Conservation (phyloP, 2,329 filamentous ascomycete species). For the Didymella arachidicola region DNA sequence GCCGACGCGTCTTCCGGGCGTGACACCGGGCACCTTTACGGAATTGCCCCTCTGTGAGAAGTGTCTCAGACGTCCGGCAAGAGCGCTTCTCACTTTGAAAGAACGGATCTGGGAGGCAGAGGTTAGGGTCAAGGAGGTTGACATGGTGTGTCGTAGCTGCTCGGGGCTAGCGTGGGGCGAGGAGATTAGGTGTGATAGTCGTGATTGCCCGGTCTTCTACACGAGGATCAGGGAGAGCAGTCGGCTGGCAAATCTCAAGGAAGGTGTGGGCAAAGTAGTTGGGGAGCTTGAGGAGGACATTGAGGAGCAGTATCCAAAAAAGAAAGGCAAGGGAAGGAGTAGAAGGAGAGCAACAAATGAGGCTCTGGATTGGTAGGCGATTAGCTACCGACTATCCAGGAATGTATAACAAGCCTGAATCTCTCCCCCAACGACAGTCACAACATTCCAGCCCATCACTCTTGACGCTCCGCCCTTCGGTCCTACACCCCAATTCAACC, state of each 20-base stretch:
- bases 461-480: neutral
- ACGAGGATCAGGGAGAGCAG: conserved; percentile 69
- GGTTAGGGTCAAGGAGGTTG: conserved; percentile 68
- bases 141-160: conserved; percentile 80
- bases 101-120: conserved; percentile 69
- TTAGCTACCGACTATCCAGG: neutral
- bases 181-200: conserved; percentile 84
- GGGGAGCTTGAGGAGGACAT: conserved; percentile 35
- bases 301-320: neutral
- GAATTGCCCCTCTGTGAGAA: conserved; percentile 62
- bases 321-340: neutral
- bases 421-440: neutral
- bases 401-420: conserved; percentile 5
- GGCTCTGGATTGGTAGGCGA: neutral
- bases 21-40: conserved; percentile 28
- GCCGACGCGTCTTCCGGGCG: conserved; percentile 20
- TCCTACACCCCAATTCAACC: neutral
- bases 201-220: conserved; percentile 94
- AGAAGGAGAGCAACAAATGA: neutral
- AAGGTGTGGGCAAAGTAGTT: conserved; percentile 38
- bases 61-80: conserved; percentile 64
- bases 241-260: conserved; percentile 32
- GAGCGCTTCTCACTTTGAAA: conserved; percentile 71
- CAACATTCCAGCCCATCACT: neutral
- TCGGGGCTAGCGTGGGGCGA: conserved; percentile 76